Conservation (phyloP, 139 green algal genomes). For the Asterochloris erici region DNA sequence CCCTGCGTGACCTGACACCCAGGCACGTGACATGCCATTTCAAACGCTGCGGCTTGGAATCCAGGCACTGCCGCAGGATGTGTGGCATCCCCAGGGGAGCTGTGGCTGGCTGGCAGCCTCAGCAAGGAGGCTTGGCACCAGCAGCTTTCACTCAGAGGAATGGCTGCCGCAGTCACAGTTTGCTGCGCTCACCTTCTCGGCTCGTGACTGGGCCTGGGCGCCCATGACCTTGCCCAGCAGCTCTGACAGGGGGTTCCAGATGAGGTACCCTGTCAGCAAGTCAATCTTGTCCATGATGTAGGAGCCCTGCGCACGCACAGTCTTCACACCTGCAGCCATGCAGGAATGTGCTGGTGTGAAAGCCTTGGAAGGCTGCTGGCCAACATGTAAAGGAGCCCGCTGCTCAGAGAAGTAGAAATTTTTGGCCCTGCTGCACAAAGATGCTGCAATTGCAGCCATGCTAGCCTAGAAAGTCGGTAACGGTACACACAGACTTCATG, state of each 20-base stretch:
- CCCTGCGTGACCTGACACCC: too few relatives aligned
- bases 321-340: too few relatives aligned
- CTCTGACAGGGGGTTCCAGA: slow-evolving; percentile 36
- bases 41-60: too few relatives aligned
- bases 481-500: slow-evolving; percentile 8
- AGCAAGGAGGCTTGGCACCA: too few relatives aligned
- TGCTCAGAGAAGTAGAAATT: too few relatives aligned
- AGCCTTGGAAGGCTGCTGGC: too few relatives aligned
- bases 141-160: neutral
- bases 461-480: neutral
- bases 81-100: too few relatives aligned
- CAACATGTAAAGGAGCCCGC: too few relatives aligned
- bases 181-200: neutral
- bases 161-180: neutral
- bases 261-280: slow-evolving; percentile 57
- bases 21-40: too few relatives aligned
- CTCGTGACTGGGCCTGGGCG: neutral
- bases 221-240: slow-evolving; percentile 18
- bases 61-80: too few relatives aligned
- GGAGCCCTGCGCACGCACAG: slow-evolving; percentile 25
- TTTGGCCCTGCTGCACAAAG: neutral
- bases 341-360: too few relatives aligned
- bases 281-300: slow-evolving; percentile 79
- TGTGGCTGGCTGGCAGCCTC: too few relatives aligned
- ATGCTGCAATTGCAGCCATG: neutral